Conservation (phyloP, 2,329 filamentous ascomycete species). For the Cercospora berteroae region DNA sequence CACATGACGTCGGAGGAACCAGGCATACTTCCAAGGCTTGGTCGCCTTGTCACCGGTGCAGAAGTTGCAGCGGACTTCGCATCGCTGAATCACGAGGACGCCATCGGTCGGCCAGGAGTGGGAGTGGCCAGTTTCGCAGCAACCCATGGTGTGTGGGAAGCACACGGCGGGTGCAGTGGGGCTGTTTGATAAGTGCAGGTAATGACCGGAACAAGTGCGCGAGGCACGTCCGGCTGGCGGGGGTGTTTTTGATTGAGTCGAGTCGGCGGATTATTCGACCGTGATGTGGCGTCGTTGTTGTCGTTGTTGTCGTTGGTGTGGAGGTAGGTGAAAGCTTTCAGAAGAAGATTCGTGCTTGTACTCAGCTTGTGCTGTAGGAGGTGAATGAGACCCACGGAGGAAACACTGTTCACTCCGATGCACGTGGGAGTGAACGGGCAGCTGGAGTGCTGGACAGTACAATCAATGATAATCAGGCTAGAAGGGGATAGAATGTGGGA, state of each 20-base stretch:
- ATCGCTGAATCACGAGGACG: slow-evolving; percentile 29
- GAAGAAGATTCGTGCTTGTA: not conserved
- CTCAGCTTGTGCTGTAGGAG: not conserved
- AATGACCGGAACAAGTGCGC: not conserved
- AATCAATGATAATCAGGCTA: not conserved
- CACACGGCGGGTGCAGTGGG: not conserved
- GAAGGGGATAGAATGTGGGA: not conserved
- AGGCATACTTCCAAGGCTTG: slow-evolving; percentile 31
- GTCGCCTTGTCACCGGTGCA: slow-evolving; percentile 21
- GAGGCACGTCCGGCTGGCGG: not conserved
- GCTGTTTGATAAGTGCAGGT: not conserved
- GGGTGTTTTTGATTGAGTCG: not conserved
- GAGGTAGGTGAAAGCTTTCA: not conserved
- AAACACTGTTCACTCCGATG: not conserved
- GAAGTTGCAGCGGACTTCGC: slow-evolving; percentile 32
- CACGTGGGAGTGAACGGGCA: not conserved
- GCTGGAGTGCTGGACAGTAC: not conserved
- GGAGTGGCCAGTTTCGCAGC: slow-evolving; percentile 27
- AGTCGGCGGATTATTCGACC: not conserved
- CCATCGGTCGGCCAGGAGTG: slow-evolving; percentile 32
- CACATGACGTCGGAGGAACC: slow-evolving; percentile 35
- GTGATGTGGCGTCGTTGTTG: not conserved
- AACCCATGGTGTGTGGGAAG: slow-evolving; percentile 28
- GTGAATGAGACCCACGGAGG: not conserved
- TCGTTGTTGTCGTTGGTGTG: not conserved